Evolutionary conservation across 164 flowering plant species (phyloP), one percentile per base, ranked within the genome.

Genomic region (Litsea cubeba): DNA sequence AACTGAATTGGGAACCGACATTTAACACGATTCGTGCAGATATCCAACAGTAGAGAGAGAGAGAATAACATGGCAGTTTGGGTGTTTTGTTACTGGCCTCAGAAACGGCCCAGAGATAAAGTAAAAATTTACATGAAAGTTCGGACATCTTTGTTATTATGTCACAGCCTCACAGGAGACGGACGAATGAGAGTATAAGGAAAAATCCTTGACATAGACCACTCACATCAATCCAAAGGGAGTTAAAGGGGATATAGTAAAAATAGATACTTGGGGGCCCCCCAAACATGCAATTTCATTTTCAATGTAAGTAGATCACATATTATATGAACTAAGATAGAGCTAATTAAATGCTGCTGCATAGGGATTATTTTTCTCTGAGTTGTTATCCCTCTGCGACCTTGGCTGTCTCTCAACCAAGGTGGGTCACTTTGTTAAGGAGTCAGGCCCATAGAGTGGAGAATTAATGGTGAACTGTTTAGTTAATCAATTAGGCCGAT

Each of bases 221-320:
- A 40, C 54, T 72, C 51, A 35, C 67, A 62, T 72, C 74, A 10
- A 62, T 62, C 68, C 74, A 63, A 64, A 63, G 49, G 68, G 60
- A 20, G n/a, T 15, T 20, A 14, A 70, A n/a, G 22, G 62, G 18
- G 35, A 23, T 12, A 25, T 3, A 66, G 69, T 40, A 40, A 66
- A 20, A 40, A 40, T 40, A 7, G 8, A 40, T 40, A 40, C 46
- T 40, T 40, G 0, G 8, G 46, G 10, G 10, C 11, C 11, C 46
- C 46, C 46, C 46, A 40, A 40, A 40, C 46, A 40, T 40, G 46
- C 46, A 40, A 40, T 40, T 40, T 40, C 46, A 8, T 5, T 30
- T 40, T 40, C 46, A 8, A 40, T 8, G 11, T 40, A 40, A 40
- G 46, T 40, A 40, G 46, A 40, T 8, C 46, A 8, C 8, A 8